These are phyloP conservation scores for Leccinellum rugosiceps DNA, from an alignment of 768 basidiomycete genomes.

Conservation along the genomic window DNA sequence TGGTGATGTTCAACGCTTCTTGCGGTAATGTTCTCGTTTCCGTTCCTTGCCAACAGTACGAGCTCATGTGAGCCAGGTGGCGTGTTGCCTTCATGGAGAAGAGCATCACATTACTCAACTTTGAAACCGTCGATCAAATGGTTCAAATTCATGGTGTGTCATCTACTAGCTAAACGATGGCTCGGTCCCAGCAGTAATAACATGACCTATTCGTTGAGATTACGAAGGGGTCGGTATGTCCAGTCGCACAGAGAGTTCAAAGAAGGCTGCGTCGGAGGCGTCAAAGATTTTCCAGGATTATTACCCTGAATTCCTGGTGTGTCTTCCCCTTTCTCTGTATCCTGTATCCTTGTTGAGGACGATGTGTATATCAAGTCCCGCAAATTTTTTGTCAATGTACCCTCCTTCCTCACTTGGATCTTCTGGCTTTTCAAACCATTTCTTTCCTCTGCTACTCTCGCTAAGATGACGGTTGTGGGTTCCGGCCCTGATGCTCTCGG, in stretches of 20 bases:
- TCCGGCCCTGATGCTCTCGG: slow-evolving; percentile 55
- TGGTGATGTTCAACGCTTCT: slow-evolving; percentile 69
- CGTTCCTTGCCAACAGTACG: not conserved
- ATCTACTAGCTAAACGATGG: not conserved
- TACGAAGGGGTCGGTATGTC: slow-evolving; percentile 70
- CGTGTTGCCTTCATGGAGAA: slow-evolving; percentile 76
- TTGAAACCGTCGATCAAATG: slow-evolving; percentile 67
- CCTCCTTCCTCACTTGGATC: slow-evolving; percentile 72
- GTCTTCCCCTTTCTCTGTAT: slow-evolving; percentile 16
- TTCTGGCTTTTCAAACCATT: slow-evolving; percentile 83
- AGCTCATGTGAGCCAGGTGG: slow-evolving; percentile 50
- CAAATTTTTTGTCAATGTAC: slow-evolving; percentile 84
- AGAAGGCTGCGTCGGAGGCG: slow-evolving; percentile 72
- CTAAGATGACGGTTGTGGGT: slow-evolving; percentile 80
- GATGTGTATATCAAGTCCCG: slow-evolving; percentile 42
- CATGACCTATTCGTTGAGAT: slow-evolving; percentile 39
- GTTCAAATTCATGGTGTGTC: slow-evolving; percentile 66
- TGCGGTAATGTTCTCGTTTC: slow-evolving; percentile 46
- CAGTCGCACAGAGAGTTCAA: slow-evolving; percentile 69
- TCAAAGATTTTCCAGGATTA: slow-evolving; percentile 71
- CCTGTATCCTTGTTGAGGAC: not conserved
- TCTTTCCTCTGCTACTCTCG: slow-evolving; percentile 66
- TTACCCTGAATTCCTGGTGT: slow-evolving; percentile 76
- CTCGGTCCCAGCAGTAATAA: not conserved
- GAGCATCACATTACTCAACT: slow-evolving; percentile 61